A percentile compares a stretch with the other conserved stretches of the same genome.
Conservation (phyloP, 2,329 filamentous ascomycete species). For the Sporothrix euskadiensis region DNA sequence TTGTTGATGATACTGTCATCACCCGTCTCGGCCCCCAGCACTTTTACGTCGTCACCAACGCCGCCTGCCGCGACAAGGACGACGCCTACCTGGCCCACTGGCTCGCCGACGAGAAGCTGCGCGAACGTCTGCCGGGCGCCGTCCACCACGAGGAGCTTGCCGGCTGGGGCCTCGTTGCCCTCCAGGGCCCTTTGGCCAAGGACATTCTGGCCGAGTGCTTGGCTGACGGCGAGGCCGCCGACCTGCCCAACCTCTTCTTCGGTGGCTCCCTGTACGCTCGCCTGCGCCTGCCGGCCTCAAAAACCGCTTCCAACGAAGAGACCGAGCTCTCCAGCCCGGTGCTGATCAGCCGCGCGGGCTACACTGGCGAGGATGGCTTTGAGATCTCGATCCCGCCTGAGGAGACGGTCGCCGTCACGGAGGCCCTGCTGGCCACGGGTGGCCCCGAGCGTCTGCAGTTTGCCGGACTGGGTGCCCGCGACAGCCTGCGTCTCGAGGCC, state of each 20-base stretch:
- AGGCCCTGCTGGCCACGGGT: conserved; percentile 67
- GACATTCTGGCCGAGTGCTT: conserved; percentile 68
- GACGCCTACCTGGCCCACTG: conserved; percentile 71
- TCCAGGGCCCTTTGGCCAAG: conserved; percentile 81
- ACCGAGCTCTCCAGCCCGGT: conserved; percentile 50
- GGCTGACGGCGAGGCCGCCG: conserved; percentile 49
- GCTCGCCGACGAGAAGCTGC: conserved; percentile 56
- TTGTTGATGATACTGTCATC: conserved; percentile 92
- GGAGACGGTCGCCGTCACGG: conserved; percentile 65
- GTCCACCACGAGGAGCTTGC: conserved; percentile 54
- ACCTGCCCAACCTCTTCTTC: conserved; percentile 75
- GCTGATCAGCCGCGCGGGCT: conserved; percentile 84
- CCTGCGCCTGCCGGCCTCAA: conserved; percentile 50
- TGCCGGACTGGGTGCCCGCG: conserved; percentile 85
- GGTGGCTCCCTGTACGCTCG: conserved; percentile 69
- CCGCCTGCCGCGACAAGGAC: conserved; percentile 88
- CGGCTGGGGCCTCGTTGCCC: conserved; percentile 75
- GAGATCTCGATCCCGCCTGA: conserved; percentile 81
- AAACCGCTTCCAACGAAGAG: conserved; percentile 42
- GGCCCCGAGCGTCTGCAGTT: conserved; percentile 66
- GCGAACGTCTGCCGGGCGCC: conserved; percentile 34
- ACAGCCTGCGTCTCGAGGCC: conserved; percentile 89
- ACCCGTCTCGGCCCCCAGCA: conserved; percentile 71
- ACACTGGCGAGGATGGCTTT: conserved; percentile 98
- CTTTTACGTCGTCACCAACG: conserved; percentile 96